Evolutionary conservation across 2,329 filamentous ascomycete species (phyloP), one percentile per base, ranked within the genome.

Genomic region (Xylariaceae sp.): DNA sequence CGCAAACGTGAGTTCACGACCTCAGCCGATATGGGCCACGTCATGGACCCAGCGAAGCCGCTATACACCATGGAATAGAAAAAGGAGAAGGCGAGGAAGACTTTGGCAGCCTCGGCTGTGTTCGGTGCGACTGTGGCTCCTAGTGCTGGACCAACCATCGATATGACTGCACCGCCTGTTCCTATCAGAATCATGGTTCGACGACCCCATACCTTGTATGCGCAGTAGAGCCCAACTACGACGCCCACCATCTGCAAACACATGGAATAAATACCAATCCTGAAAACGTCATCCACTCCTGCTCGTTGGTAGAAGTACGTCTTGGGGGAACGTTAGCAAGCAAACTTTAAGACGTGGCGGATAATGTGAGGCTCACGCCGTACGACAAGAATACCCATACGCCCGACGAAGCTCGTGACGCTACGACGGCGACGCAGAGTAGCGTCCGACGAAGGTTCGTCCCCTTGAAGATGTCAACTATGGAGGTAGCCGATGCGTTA

Each of bases 11-110:
- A 72, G 21, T 67, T 70, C 4, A 70, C 66, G 12, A 70, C 67
- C 53, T 75, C 73, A 9, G 67, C 67, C 29, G 70, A 66, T 42
- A 75, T 65, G 7, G 69, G 67, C 62, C 67, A 75, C 56, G 65
- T 70, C 41, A 73, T 63, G 6, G 72, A 65, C 0, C 65, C 66
- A 16, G 64, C 59, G 45, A 66, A 67, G 42, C 60, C 56, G 26
- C 56, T 49, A 44, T 65, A 67, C 18, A 60, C 40, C n/a, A 65
- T 52, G 19, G 47, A 43, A 48, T 64, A 65, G 12, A 67, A 47
- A 46, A 67, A 57, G 6, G 51, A 50, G 41, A 65, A 65, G 1
- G 52, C 65, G 23, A 68, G 51, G 44, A 67, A 62, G 6, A 32
- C 47, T 12, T 56, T 61, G 16, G 60, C 65, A 6, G 65, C 53